Base-by-base conservation (phyloP, 805 yeast genomes). In the Wickerhamomyces mucosus region DNA sequence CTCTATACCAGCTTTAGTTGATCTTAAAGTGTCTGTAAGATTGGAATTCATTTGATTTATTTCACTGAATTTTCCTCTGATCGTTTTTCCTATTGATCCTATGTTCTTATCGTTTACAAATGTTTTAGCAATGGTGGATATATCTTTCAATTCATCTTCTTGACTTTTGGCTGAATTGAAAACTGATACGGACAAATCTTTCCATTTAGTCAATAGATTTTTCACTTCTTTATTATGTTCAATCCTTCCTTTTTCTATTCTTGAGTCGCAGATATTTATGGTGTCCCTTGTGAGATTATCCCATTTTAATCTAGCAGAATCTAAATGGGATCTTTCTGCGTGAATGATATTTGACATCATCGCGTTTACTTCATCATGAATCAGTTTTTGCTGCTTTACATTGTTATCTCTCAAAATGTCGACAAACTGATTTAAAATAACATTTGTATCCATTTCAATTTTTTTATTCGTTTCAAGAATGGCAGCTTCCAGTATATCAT, bases 401-500 rank as follows among this genome's bases (percentile, higher is more conserved):
- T 42, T 38, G 13, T 42, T 42, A 7, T 36, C 37, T n/a, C 39
- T 36, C 8, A 50, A 32, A n/a, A 46, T 21, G 4, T 40, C 40
- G 14, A 47, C 28, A 13, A 48, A 38, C 23, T 44, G 36, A 15
- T 38, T 38, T 18, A 38, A 26, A 6, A 48, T 36, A 0, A 29
- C 27, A 14, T 48, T 37, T 4, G 51, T 41, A 21, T 47, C 51
- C 3, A 28, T 30, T 23, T 46, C 45, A 7, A 51, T 28, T 15
- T 37, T 32, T 4, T 41, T 25, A 11, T 34, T 38, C 0, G 45
- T 31, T 12, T 41, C 27, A 1, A 25, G 13, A 1, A 49, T 38
- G 4, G 42, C 40, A 16, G 31, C 21, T 4, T 40, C 32, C 1
- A 47, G 37, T 15, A 45, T 36, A 3, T 34, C 32, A 6, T 38